Evolutionary conservation across 768 basidiomycete genomes (phyloP), one percentile per base, ranked within the genome.

Genomic region (Rhizopogon vesiculosus): DNA sequence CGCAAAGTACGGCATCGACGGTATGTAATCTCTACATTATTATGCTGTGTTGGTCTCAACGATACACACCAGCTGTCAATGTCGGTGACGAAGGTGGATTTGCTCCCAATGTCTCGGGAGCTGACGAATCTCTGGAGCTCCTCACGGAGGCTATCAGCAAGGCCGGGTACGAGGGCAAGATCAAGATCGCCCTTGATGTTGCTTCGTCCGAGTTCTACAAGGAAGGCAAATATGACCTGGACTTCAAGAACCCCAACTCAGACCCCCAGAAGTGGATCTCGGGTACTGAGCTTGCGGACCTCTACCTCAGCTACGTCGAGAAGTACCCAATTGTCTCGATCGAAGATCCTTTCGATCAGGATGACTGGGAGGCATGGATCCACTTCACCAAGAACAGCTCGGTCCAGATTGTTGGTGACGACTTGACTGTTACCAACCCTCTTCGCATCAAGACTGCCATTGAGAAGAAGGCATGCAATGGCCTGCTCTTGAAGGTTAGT

Each of bases 121-220:
- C 97, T 56, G 97, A 98, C 59, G 97, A 98, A 73, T 92, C 94
- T 38, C 91, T 98, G 60, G 96, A 99, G 65, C 86, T 99, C 65
- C 82, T 99, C 59, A 81, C 83, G 42, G 93, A 96, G 72, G 97
- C 97, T 65, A 98, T 99, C 81, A 88, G 91, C 75, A 91, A 93
- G 78, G 95, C 97, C 25, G 97, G 97, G 42, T 98, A 97, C 74
- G 91, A 96, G 72, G 97, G 93, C 69, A 97, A 97, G 79, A 87
- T 99, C 77, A 91, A 98, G 76, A 98, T 99, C 72, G 96, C 90
- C 57, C 91, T 99, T 62, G 96, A 97, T 66, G 95, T 97, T 62
- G 97, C 97, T 54, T 97, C 95, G 2, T 98, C 96, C 72, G 97
- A 99, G 75, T 99, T 99, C 83, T 99, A 93, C 87, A 98, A 97